phyloP scores from a whole-genome alignment of 331 rosid genomes.

The Prunus yedoensis region DNA sequence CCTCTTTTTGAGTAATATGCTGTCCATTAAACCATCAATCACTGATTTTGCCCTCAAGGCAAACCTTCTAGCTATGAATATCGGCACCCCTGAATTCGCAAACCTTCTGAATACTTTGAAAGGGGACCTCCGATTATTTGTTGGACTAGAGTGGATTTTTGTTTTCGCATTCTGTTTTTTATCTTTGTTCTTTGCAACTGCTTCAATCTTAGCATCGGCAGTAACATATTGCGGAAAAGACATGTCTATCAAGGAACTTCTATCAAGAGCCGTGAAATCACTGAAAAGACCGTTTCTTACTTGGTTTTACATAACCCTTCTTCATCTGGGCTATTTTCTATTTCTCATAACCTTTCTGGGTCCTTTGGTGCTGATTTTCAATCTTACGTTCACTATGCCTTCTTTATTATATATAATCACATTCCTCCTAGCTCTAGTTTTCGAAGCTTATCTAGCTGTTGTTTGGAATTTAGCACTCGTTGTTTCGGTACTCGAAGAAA shows the following conservation, averaged over 20 bases:
- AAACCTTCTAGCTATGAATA: background rate
- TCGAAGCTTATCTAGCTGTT: conserved; percentile 17
- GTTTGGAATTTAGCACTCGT: conserved; percentile 30
- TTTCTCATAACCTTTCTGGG: background rate
- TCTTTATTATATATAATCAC: background rate
- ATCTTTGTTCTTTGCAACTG: conserved; percentile 18
- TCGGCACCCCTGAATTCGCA: background rate
- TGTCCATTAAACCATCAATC: background rate
- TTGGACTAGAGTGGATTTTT: conserved; percentile 28
- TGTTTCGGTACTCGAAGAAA: conserved; percentile 31
- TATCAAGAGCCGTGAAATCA: conserved; percentile 6
- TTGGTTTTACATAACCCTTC: conserved; percentile 18
- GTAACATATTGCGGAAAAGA: background rate
- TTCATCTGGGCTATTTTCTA: conserved; percentile 15
- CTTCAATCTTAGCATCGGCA: conserved; percentile 22
- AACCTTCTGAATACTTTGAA: background rate
- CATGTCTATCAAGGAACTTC: conserved; percentile 13
- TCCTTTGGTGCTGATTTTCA: background rate
- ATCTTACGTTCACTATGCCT: background rate
- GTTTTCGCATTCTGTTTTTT: conserved; percentile 1
- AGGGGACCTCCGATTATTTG: background rate
- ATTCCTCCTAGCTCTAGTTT: background rate
- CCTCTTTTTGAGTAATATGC: background rate
- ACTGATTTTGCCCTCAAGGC: background rate
- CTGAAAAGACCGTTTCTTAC: conserved; percentile 26